Percentiles rank a stretch among this genome's conserved stretches.
phyloP scores from a whole-genome alignment of 1,284 basidiomycete species.

The Spongispora temasekensis region DNA sequence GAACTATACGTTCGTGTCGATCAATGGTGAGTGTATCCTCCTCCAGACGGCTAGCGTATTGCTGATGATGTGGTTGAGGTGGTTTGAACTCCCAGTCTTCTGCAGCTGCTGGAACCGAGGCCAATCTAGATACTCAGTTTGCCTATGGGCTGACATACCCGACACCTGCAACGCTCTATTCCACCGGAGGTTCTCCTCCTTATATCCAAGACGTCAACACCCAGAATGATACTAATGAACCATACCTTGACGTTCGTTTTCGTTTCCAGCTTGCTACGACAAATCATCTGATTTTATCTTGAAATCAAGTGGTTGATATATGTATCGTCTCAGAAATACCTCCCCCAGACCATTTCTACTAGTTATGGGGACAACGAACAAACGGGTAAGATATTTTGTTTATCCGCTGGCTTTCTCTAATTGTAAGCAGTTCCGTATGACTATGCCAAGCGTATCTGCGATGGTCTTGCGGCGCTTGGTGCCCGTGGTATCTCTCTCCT shows the following conservation, averaged over 20 bases:
- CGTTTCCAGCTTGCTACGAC: background rate
- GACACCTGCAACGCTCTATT: conserved; percentile 54
- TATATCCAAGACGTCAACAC: conserved; percentile 50
- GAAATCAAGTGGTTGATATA: conserved; percentile 60
- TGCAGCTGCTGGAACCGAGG: conserved; percentile 60
- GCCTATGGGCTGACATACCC: conserved; percentile 60
- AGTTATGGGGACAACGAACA: conserved; percentile 67
- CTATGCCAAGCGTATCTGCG: conserved; percentile 65
- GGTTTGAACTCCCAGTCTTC: conserved; percentile 63
- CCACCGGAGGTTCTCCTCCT: conserved; percentile 62
- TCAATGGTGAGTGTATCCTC: conserved; percentile 42
- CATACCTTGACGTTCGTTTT: conserved; percentile 51
- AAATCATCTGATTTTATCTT: conserved; percentile 5
- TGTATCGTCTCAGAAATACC: conserved; percentile 40
- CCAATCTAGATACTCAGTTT: conserved; percentile 71
- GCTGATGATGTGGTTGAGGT: conserved; percentile 31
- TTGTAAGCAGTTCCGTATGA: conserved; percentile 52
- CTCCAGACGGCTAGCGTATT: background rate
- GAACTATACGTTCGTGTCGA: conserved; percentile 42
- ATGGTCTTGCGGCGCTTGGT: conserved; percentile 57
- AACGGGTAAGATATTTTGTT: conserved; percentile 43
- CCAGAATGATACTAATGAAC: conserved; percentile 59
- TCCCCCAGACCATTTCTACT: conserved; percentile 28
- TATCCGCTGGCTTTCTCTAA: background rate
- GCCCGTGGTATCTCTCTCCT: conserved; percentile 64